Evolutionary conservation across 176 grass and related monocot genomes (phyloP), one percentile per base, ranked within the genome.

Genomic region (Bolboschoenus planiculmis): DNA sequence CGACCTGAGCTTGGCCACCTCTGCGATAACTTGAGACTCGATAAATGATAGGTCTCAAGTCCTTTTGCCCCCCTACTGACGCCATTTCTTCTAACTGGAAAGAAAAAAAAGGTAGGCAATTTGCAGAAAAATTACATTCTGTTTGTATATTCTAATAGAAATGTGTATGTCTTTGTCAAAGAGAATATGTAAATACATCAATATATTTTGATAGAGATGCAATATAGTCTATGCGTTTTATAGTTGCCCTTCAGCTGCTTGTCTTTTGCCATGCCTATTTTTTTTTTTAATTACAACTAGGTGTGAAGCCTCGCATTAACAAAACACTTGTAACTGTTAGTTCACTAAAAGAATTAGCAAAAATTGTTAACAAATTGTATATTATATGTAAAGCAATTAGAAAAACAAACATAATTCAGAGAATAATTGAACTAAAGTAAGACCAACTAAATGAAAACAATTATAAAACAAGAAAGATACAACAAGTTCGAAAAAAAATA

Each of bases 1-100:
- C 89, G 96, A 56, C 96, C 96, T 73, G 96, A 98, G 57, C 96
- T 98, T n/a, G 87, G 89, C 31, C 96, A 98, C 82, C 92, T 98
- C 68, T 95, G 96, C 1, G 96, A 98, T 62, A 98, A 98, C 83
- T 68, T 98, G 77, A 98, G 87, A 88, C 66, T 95, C 42, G 90
- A 98, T 76, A 91, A 87, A 72, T 98, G 91, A 87, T 71, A 48
- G 11, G 47, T 44, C 48, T 65, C 27, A 58, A 85, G n/a, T 81
- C 39, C 5, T 2, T 80, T 61, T 57, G 58, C 56, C 56, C 23
- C 11, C 26, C 30, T 13, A 39, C 24, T 43, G 56, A 81, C 24
- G 13, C 36, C 14, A 14, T 20, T 80, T 77, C 29, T 81, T 30
- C 55, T 62, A 81, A 63, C 79, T 44, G 10, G 31, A 14, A 57